Evolutionary conservation across 1,139 yeast species (phyloP).

Genomic region (Schizosaccharomyces versatilis): DNA sequence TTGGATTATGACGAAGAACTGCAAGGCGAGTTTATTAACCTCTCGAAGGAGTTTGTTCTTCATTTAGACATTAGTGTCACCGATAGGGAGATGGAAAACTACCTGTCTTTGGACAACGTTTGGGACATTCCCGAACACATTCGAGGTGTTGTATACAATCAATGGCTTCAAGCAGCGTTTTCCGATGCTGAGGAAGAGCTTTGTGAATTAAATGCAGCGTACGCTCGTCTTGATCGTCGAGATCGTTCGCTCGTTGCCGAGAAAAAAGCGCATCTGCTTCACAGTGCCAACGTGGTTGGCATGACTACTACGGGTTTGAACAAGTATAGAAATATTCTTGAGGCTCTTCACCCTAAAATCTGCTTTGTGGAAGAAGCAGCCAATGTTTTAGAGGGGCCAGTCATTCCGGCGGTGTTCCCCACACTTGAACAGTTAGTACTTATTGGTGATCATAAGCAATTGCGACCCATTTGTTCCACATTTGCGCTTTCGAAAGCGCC

Average conservation of each 20-base stretch:
- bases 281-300: background rate
- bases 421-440: background rate
- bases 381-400: background rate
- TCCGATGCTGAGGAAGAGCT: background rate
- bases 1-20: background rate
- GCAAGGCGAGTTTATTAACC: background rate
- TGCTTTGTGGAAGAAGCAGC: slow-evolving; percentile 1
- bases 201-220: background rate
- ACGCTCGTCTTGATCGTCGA: background rate
- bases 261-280: background rate
- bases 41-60: background rate
- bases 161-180: background rate
- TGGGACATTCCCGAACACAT: slow-evolving; percentile 1
- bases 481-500: background rate
- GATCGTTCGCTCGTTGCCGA: background rate
- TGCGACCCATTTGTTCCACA: background rate
- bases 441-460: background rate
- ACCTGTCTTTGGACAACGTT: background rate
- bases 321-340: background rate
- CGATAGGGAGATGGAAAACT: background rate
- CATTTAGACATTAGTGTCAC: background rate
- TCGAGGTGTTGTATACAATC: background rate
- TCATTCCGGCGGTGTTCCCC: background rate
- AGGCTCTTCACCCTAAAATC: background rate
- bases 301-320: background rate